Conservation (phyloP, 2,329 filamentous ascomycete genomes). For the Phyllosticta citrichinensis region DNA sequence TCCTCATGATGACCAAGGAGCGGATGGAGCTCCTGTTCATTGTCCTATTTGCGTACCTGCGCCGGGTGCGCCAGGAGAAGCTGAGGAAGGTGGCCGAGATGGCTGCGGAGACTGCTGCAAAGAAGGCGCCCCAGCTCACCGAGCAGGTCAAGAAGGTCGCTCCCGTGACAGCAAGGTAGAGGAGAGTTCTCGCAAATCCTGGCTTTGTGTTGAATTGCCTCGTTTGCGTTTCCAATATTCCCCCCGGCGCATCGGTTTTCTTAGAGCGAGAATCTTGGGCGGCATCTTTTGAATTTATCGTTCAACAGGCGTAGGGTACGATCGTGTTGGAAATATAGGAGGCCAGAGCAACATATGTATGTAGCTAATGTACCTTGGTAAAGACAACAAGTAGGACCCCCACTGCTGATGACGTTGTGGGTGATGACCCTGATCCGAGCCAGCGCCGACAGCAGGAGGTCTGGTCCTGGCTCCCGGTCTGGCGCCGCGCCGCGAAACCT, state of each 20-base stretch:
- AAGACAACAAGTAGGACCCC: not conserved
- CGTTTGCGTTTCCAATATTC: not conserved
- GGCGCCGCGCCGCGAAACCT: too few species aligned
- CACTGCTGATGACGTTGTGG: not conserved
- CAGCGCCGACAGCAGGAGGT: not conserved
- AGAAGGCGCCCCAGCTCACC: constrained; percentile 17
- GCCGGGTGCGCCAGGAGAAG: constrained; percentile 58
- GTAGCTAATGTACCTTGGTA: too few species aligned
- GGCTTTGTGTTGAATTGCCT: not conserved
- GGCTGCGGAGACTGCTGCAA: constrained; percentile 46
- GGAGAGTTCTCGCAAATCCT: not conserved
- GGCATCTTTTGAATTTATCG: not conserved
- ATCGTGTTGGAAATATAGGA: not conserved
- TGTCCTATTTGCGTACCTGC: constrained; percentile 72
- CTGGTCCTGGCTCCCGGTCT: too few species aligned
- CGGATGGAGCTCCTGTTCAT: constrained; percentile 83
- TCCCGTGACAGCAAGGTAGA: constrained; percentile 38
- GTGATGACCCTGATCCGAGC: not conserved
- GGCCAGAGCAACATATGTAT: too few species aligned
- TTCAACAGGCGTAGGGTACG: not conserved
- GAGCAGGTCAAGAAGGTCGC: constrained; percentile 41
- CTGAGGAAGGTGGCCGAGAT: constrained; percentile 56
- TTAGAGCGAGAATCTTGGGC: not conserved
- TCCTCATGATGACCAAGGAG: constrained; percentile 99
- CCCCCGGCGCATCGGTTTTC: not conserved